Conservation (phyloP, 352 stramenopile species). For the Phytophthora sp. region DNA sequence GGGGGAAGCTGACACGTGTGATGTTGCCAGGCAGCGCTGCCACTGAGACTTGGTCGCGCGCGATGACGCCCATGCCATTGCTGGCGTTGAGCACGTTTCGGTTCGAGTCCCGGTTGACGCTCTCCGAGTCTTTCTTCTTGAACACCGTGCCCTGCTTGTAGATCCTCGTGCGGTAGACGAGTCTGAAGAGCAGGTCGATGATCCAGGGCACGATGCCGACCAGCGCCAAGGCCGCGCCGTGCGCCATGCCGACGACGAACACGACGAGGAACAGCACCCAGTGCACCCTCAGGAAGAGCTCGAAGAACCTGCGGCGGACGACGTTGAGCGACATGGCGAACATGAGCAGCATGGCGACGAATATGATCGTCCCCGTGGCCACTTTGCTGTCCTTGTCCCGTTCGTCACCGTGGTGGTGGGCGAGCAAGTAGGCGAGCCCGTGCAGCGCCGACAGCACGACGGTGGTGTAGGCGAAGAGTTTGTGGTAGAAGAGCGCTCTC, state of each 20-base stretch:
- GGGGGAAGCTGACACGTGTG: conserved; percentile 41
- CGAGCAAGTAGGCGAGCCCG: conserved; percentile 39
- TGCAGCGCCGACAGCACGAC: conserved; percentile 41
- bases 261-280: conserved; percentile 51
- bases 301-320: conserved; percentile 49
- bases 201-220: conserved; percentile 39
- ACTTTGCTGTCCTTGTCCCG: conserved; percentile 8
- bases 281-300: conserved; percentile 49
- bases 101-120: background rate
- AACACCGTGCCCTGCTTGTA: conserved; percentile 24
- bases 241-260: conserved; percentile 34
- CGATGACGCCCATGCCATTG: conserved; percentile 21
- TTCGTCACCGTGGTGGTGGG: conserved; percentile 17
- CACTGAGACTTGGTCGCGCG: conserved; percentile 15
- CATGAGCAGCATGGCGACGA: conserved; percentile 36
- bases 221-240: conserved; percentile 33
- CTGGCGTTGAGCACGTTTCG: conserved; percentile 4
- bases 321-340: conserved; percentile 31
- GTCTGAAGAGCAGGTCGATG: conserved; percentile 40
- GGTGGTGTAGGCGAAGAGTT: conserved; percentile 42
- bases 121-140: conserved; percentile 7
- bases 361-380: conserved; percentile 11
- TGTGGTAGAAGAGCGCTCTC: conserved; percentile 53
- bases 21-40: conserved; percentile 20
- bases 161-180: conserved; percentile 14